phyloP scores from a whole-genome alignment of 176 grass and related monocot genomes.

The Aegilops umbellulata region DNA sequence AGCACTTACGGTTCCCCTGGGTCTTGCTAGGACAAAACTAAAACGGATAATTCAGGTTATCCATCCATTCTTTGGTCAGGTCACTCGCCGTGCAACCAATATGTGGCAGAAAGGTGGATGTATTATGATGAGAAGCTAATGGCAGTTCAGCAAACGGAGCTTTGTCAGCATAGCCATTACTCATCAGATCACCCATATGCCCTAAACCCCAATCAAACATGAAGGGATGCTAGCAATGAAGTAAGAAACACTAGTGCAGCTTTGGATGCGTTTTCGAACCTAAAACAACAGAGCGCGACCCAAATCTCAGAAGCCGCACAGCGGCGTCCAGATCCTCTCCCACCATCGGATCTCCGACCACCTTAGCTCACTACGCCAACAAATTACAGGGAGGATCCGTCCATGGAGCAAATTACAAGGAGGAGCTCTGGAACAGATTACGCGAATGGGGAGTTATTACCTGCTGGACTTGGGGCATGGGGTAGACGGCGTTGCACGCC shows the following conservation, averaged over 20 bases:
- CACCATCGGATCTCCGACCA: neutral
- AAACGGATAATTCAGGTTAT: neutral
- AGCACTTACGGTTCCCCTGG: neutral
- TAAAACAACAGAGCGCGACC: neutral
- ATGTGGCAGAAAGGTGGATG: neutral
- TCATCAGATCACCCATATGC: neutral
- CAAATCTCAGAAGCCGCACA: neutral
- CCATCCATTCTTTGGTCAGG: neutral
- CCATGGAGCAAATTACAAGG: neutral
- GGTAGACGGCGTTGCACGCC: constrained; percentile 26
- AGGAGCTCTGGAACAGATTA: neutral
- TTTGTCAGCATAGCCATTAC: neutral
- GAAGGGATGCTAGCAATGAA: neutral
- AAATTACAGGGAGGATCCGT: neutral
- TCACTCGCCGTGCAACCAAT: neutral
- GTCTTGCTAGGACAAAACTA: neutral
- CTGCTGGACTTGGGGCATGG: constrained; percentile 61
- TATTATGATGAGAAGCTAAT: neutral
- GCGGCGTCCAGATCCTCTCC: neutral
- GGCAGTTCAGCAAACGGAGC: neutral
- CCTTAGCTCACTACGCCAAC: neutral
- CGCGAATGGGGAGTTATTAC: constrained; percentile 12
- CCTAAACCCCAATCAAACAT: neutral
- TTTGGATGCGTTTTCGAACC: neutral
- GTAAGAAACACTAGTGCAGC: neutral